Conservation (phyloP, 176 grass and related monocot genomes). For the Aegilops umbellulata region DNA sequence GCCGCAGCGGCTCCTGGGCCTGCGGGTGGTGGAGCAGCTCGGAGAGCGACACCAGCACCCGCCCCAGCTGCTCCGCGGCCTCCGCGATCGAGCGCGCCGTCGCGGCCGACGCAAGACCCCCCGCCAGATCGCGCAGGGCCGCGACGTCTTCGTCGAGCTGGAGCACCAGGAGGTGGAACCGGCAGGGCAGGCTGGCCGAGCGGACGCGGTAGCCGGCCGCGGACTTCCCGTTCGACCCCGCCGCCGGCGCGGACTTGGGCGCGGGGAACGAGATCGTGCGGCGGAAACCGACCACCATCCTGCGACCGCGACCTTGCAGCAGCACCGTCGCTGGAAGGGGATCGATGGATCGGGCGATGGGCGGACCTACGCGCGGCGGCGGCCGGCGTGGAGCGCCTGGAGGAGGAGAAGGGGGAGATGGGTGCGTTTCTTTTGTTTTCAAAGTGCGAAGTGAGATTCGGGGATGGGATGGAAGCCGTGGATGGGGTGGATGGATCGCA, state of each 20-base stretch:
- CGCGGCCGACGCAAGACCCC: neutral
- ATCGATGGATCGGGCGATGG: neutral
- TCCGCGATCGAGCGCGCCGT: conserved; percentile 18
- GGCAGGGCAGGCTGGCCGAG: conserved; percentile 65
- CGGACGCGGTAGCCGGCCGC: conserved; percentile 53
- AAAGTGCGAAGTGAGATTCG: conserved; percentile 16
- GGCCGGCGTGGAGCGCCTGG: too few species aligned
- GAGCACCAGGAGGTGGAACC: conserved; percentile 67
- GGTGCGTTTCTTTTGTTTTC: conserved; percentile 5
- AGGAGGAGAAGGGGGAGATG: neutral
- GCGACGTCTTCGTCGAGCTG: conserved; percentile 65
- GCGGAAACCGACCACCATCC: conserved; percentile 51
- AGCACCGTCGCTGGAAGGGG: neutral
- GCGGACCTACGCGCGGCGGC: too few species aligned
- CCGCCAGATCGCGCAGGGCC: conserved; percentile 34
- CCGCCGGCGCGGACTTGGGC: conserved; percentile 14
- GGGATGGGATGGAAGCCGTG: conserved; percentile 26
- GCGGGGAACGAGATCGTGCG: conserved; percentile 68
- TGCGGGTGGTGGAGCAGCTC: conserved; percentile 69
- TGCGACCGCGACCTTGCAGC: neutral
- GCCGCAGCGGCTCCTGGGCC: conserved; percentile 49
- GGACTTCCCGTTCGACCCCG: conserved; percentile 1
- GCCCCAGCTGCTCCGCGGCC: conserved; percentile 27
- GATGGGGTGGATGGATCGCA: neutral
- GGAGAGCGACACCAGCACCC: conserved; percentile 49